Evolutionary conservation across 768 basidiomycete genomes (phyloP).

Genomic region (Suillus luteus): DNA sequence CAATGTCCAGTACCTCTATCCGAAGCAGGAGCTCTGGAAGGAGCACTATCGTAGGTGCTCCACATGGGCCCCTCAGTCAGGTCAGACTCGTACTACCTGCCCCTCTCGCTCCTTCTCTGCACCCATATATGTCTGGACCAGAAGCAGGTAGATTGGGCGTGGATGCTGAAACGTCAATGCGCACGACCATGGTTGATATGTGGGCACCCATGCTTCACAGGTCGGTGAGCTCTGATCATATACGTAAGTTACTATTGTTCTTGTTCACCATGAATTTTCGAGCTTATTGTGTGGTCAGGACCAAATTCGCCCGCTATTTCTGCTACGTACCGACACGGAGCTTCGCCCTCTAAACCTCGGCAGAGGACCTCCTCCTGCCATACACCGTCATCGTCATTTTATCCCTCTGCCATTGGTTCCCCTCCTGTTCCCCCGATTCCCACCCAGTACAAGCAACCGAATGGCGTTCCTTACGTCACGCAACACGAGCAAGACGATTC

Average conservation of each 20-base stretch:
- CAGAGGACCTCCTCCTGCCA: slow-evolving; percentile 2
- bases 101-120: slow-evolving; percentile 54
- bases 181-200: slow-evolving; percentile 36
- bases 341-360: slow-evolving; percentile 6
- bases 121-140: slow-evolving; percentile 18
- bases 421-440: slow-evolving; percentile 30
- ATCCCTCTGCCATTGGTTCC: slow-evolving; percentile 5
- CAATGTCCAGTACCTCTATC: slow-evolving; percentile 38
- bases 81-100: slow-evolving; percentile 70
- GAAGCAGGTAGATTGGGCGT: slow-evolving; percentile 14
- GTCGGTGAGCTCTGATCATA: slow-evolving; percentile 13
- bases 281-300: slow-evolving; percentile 11
- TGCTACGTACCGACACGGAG: background rate
- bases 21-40: slow-evolving; percentile 32
- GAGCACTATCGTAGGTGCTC: slow-evolving; percentile 52
- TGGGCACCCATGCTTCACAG: slow-evolving; percentile 35
- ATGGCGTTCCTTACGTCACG: background rate
- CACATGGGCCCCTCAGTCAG: slow-evolving; percentile 61
- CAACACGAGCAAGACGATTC: slow-evolving; percentile 9
- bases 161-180: slow-evolving; percentile 20
- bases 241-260: slow-evolving; percentile 11
- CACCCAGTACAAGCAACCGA: slow-evolving; percentile 9
- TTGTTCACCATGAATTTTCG: background rate
- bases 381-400: background rate
- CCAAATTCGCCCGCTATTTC: background rate